phyloP scores from a whole-genome alignment of 2,329 filamentous ascomycete genomes.

The Thermoascus crustaceus region DNA sequence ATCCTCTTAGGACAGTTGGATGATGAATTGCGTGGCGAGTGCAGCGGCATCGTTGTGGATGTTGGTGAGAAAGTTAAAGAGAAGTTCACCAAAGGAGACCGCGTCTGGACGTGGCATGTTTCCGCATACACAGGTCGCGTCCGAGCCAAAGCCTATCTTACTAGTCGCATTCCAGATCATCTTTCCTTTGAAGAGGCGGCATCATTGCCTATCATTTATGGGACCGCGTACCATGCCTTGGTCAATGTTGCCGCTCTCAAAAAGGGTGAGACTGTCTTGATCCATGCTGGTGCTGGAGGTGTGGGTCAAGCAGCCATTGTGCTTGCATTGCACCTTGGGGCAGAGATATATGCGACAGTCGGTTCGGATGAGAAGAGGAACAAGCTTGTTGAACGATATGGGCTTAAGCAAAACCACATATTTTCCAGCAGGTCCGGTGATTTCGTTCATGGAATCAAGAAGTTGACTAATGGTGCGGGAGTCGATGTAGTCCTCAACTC shows the following conservation, averaged over 20 bases:
- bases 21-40: conserved; percentile 15
- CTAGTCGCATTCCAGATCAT: background rate
- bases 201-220: background rate
- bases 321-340: conserved; percentile 1
- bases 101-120: background rate
- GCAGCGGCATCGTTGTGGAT: conserved; percentile 9
- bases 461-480: background rate
- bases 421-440: conserved; percentile 5
- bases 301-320: conserved; percentile 6
- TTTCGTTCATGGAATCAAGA: conserved; percentile 2
- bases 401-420: conserved; percentile 6
- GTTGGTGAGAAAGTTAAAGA: background rate
- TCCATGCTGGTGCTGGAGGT: conserved; percentile 7
- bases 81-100: background rate
- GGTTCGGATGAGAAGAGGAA: conserved; percentile 1
- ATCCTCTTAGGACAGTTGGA: conserved; percentile 12
- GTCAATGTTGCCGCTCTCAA: conserved; percentile 8
- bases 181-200: background rate
- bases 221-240: conserved; percentile 10
- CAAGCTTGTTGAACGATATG: conserved; percentile 7
- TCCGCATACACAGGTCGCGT: too few relatives aligned
- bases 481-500: conserved; percentile 10
- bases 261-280: conserved; percentile 9
- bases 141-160: too few relatives aligned
- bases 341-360: conserved; percentile 2